Evolutionary conservation across 345 rosid genomes (phyloP).

Genomic region (Lumnitzera racemosa): DNA sequence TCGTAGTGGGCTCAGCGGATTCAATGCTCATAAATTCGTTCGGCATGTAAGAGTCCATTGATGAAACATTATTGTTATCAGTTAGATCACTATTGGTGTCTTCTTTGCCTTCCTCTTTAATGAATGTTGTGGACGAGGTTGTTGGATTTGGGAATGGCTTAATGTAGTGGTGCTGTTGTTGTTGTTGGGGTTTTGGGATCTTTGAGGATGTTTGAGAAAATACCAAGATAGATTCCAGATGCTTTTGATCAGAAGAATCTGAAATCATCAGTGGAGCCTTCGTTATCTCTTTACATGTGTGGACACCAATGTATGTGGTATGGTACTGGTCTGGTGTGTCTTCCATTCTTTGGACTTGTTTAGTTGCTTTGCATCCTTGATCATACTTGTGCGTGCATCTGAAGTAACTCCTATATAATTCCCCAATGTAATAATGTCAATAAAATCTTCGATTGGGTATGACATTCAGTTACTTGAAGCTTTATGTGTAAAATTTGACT

Average conservation of each 20-base stretch:
- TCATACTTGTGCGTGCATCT: constrained; percentile 73
- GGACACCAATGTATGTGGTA: constrained; percentile 49
- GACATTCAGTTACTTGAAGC: too few species aligned
- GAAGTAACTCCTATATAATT: constrained; percentile 64
- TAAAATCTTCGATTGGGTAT: not conserved
- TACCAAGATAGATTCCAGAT: not conserved
- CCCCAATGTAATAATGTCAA: too few species aligned
- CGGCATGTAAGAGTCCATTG: not conserved
- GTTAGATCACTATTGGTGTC: constrained; percentile 10
- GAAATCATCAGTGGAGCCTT: not conserved
- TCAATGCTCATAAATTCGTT: not conserved
- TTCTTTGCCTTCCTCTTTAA: constrained; percentile 11
- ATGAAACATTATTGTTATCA: constrained; percentile 2
- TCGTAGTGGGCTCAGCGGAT: constrained; percentile 1
- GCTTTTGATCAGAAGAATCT: not conserved
- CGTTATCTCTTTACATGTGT: constrained; percentile 39
- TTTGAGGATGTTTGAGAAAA: not conserved
- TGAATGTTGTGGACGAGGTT: not conserved
- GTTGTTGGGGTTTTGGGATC: not conserved
- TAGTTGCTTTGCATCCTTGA: constrained; percentile 64
- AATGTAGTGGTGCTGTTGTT: not conserved
- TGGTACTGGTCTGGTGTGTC: constrained; percentile 34
- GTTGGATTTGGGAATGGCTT: not conserved
- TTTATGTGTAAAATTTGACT: too few species aligned
- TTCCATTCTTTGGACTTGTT: constrained; percentile 70